These are phyloP conservation scores for Collybiopsis luxurians DNA, from an alignment of 768 basidiomycete species.

Conservation along the genomic window DNA sequence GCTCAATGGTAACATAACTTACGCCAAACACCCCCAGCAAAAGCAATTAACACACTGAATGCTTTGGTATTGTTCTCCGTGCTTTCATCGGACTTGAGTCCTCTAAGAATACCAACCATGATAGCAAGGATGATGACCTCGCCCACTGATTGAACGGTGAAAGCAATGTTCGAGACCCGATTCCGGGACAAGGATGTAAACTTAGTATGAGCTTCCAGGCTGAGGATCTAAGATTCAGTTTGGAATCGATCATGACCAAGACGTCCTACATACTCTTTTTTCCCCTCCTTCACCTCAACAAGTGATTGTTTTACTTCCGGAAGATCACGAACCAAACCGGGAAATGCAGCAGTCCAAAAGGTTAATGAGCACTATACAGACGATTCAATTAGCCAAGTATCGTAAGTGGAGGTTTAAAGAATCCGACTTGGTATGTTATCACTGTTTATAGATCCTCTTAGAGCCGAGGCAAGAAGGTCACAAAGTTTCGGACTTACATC, in stretches of 20 bases:
- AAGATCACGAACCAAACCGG: constrained; percentile 67
- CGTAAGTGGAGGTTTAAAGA: background rate
- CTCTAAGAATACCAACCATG: constrained; percentile 76
- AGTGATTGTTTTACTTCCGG: constrained; percentile 63
- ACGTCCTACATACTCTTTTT: constrained; percentile 52
- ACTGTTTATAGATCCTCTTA: constrained; percentile 34
- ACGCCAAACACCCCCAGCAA: constrained; percentile 77
- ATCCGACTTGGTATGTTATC: constrained; percentile 63
- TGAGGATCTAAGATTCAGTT: constrained; percentile 14
- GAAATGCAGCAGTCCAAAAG: constrained; percentile 85
- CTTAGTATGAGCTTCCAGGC: constrained; percentile 47
- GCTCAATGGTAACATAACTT: constrained; percentile 27
- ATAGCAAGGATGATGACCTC: constrained; percentile 68
- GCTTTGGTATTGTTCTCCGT: constrained; percentile 73
- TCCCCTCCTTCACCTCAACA: constrained; percentile 32
- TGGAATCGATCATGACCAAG: background rate
- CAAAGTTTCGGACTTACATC: constrained; percentile 39
- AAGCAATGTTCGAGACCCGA: constrained; percentile 73
- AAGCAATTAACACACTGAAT: constrained; percentile 76
- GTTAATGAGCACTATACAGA: constrained; percentile 58
- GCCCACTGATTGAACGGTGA: constrained; percentile 65
- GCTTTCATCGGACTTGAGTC: constrained; percentile 55
- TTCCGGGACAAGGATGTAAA: constrained; percentile 68
- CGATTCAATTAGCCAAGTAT: background rate
- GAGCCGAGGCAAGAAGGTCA: background rate